Evolutionary conservation across 192 early-diverging fungal genomes (phyloP), one percentile per base, ranked within the genome.

Genomic region (Glomus cerebriforme): DNA sequence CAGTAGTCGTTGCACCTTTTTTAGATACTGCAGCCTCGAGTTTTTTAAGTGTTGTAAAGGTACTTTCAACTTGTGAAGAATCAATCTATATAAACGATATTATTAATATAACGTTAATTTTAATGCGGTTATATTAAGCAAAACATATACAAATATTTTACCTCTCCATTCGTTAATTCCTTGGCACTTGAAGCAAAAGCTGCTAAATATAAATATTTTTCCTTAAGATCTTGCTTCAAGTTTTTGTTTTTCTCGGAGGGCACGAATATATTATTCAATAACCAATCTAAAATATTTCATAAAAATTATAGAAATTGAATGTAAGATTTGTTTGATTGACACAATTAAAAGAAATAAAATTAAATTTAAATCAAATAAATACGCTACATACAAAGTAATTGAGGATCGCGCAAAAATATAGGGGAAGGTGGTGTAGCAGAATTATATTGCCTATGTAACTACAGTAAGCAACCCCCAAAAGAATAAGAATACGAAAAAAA

Each of bases 151-250:
- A 54, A 10, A 24, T 13, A 24, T n/a, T 71, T 64, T 73, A 84
- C 85, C 69, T 64, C 34, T 58, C 59, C 81, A 27, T 79, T 74
- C 15, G 81, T 59, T 13, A 80, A 73, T 49, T 88, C 86, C 15
- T 86, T 83, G 5, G 84, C 84, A 43, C 82, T 83, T 1, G 85
- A 83, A 2, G 89, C 87, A 77, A 85, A 86, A 5, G 87, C 86
- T 12, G 89, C 73, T 9, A 91, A 65, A 79, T 83, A 88, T 3
- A 90, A 68, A 26, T 86, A 82, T 43, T 89, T 86, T 62, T 88
- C 88, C 49, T 86, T 85, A 59, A 88, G 85, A 68, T 91, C 88
- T 22, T 81, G 82, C 78, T 86, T 88, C 31, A 87, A 75, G 26
- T 83, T 64, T 17, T 75, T 71, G 4, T 84, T 86, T 35, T 83